phyloP scores from a whole-genome alignment of 2,329 filamentous ascomycete species.

The Microsporum audouinii region DNA sequence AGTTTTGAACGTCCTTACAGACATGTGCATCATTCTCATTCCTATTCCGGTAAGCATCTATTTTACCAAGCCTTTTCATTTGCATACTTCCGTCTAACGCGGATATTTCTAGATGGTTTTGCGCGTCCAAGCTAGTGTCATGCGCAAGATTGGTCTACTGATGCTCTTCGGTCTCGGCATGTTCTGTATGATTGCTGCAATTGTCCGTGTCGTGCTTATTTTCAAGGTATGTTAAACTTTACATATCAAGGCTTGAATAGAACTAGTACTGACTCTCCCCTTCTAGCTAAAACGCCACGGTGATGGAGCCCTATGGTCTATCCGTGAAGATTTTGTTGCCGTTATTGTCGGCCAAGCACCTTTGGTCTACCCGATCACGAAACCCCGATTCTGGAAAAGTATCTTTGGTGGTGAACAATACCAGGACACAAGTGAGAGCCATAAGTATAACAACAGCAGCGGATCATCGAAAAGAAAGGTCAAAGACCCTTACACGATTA shows the following conservation, averaged over 20 bases:
- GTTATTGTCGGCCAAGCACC: conserved; percentile 30
- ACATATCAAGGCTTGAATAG: neutral
- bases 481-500: neutral
- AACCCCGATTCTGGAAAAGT: neutral
- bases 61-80: too few relatives aligned
- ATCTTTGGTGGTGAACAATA: neutral
- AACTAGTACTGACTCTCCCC: neutral
- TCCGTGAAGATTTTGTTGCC: conserved; percentile 30
- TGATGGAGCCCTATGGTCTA: conserved; percentile 28
- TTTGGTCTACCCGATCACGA: conserved; percentile 22
- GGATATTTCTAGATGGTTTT: conserved; percentile 17
- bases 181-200: conserved; percentile 26
- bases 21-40: conserved; percentile 27
- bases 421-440: neutral
- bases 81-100: neutral
- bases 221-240: conserved; percentile 19
- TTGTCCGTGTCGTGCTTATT: conserved; percentile 20
- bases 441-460: neutral
- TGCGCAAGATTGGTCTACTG: conserved; percentile 23
- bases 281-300: conserved; percentile 2
- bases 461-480: neutral
- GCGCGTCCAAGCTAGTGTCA: conserved; percentile 20
- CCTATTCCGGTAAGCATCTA: conserved; percentile 23
- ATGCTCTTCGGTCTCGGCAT: conserved; percentile 26
- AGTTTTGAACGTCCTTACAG: conserved; percentile 25